Percentiles rank a stretch among this genome's conserved stretches.
Conservation (phyloP, 352 stramenopile species). For the Aphanomyces astaci region DNA sequence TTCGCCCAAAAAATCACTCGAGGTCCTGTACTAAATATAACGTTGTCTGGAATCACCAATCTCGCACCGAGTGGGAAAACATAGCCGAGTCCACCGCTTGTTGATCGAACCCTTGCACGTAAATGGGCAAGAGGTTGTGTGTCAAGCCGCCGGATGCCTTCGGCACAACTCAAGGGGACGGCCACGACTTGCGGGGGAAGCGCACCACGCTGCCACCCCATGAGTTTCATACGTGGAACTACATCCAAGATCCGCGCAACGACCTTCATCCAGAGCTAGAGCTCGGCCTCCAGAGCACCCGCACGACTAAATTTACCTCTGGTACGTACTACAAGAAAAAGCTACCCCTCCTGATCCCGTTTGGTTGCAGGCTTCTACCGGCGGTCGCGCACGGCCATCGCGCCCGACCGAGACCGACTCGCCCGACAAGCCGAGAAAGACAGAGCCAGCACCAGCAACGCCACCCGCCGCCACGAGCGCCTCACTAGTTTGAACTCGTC, state of each 20-base stretch:
- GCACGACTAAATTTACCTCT: constrained; percentile 19
- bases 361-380: constrained; percentile 19
- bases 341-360: neutral
- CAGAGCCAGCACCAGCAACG: constrained; percentile 8
- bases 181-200: constrained; percentile 16
- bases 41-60: neutral
- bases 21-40: too few species aligned
- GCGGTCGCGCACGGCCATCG: constrained; percentile 14
- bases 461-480: neutral
- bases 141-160: constrained; percentile 15
- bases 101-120: neutral
- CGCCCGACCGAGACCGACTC: constrained; percentile 18
- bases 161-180: constrained; percentile 18
- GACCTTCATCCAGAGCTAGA: neutral
- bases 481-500: constrained; percentile 10
- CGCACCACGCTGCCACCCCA: constrained; percentile 10
- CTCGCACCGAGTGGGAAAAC: neutral
- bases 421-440: constrained; percentile 15
- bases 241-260: constrained; percentile 21
- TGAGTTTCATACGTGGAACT: constrained; percentile 18
- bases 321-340: neutral
- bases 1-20: too few species aligned
- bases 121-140: constrained; percentile 19
- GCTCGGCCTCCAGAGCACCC: constrained; percentile 8
- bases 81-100: neutral